A percentile compares a stretch with the other conserved stretches of the same genome.
Conservation (phyloP, 2,329 filamentous ascomycete species). For the Penicillium sp. region DNA sequence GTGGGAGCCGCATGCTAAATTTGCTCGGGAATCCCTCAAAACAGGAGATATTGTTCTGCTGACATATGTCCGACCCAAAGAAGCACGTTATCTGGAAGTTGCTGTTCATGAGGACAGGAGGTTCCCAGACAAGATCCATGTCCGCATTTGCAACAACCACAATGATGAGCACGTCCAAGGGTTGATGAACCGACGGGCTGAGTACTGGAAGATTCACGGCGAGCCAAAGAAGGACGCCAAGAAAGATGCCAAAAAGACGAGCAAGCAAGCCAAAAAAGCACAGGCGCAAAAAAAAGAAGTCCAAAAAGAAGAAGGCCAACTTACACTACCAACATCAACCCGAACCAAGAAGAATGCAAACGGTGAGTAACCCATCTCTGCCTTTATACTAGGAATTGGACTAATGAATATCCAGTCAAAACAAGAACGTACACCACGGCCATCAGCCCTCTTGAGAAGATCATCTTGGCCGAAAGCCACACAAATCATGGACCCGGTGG, state of each 20-base stretch:
- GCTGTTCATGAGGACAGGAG: slow-evolving; percentile 64
- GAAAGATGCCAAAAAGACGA: slow-evolving; percentile 41
- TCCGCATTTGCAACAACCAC: slow-evolving; percentile 55
- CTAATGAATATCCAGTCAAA: slow-evolving; percentile 42
- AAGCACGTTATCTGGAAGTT: slow-evolving; percentile 67
- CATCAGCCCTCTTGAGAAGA: slow-evolving; percentile 46
- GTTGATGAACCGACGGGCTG: slow-evolving; percentile 63
- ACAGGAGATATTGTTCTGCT: slow-evolving; percentile 65
- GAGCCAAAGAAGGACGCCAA: slow-evolving; percentile 39
- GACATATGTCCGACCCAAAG: slow-evolving; percentile 71
- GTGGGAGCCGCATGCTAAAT: slow-evolving; percentile 66
- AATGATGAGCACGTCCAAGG: slow-evolving; percentile 55
- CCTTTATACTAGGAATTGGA: not conserved
- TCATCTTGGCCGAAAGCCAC: slow-evolving; percentile 51
- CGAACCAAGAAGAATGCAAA: slow-evolving; percentile 43
- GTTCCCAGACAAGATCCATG: slow-evolving; percentile 56
- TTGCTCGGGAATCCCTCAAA: slow-evolving; percentile 57
- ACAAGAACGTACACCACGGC: slow-evolving; percentile 47
- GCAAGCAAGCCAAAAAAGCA: slow-evolving; percentile 30
- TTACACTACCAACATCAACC: slow-evolving; percentile 20
- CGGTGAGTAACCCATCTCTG: slow-evolving; percentile 36
- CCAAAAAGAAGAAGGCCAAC: slow-evolving; percentile 35
- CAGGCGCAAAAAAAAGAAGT: slow-evolving; percentile 31
- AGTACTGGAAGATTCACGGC: slow-evolving; percentile 60
- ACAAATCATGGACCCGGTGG: slow-evolving; percentile 49